Percentiles rank a stretch among this genome's conserved stretches.
Evolutionary conservation across 2,329 filamentous ascomycete genomes (phyloP).

Genomic region (Amylocarpus encephaloides): DNA sequence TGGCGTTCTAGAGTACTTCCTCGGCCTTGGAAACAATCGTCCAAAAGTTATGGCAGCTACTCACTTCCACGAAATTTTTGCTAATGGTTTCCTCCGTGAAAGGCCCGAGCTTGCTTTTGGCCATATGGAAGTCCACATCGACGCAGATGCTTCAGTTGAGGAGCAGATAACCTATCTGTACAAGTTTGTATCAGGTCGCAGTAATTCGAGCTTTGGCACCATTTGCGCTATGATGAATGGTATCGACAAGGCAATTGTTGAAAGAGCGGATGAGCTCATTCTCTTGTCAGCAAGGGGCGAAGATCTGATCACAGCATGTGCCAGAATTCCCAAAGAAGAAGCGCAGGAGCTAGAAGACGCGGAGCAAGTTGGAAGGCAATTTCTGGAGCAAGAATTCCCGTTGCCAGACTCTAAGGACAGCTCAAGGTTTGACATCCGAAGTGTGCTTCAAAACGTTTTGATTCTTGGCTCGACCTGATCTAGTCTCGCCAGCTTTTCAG

Average conservation of each 20-base stretch:
- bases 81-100: constrained; percentile 50
- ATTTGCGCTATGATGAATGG: constrained; percentile 84
- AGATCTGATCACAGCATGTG: constrained; percentile 68
- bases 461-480: constrained; percentile 11
- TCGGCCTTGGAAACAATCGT: constrained; percentile 37
- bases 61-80: constrained; percentile 68
- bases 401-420: constrained; percentile 12
- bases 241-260: constrained; percentile 63
- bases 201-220: constrained; percentile 76
- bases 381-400: constrained; percentile 40
- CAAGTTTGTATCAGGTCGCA: constrained; percentile 59
- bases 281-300: constrained; percentile 63
- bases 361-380: constrained; percentile 51
- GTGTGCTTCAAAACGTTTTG: constrained; percentile 26
- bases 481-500: too few relatives aligned
- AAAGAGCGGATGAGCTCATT: constrained; percentile 69
- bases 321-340: constrained; percentile 58
- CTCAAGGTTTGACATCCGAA: constrained; percentile 22
- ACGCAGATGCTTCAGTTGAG: constrained; percentile 46
- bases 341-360: constrained; percentile 61
- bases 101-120: constrained; percentile 49
- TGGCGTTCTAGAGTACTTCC: constrained; percentile 52
- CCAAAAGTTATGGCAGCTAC: constrained; percentile 57
- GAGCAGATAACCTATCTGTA: constrained; percentile 72
- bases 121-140: constrained; percentile 65